A percentile compares a stretch with the other conserved stretches of the same genome.
Conservation (phyloP, 2,329 filamentous ascomycete genomes). For the Pseudofabraea citricarpa region DNA sequence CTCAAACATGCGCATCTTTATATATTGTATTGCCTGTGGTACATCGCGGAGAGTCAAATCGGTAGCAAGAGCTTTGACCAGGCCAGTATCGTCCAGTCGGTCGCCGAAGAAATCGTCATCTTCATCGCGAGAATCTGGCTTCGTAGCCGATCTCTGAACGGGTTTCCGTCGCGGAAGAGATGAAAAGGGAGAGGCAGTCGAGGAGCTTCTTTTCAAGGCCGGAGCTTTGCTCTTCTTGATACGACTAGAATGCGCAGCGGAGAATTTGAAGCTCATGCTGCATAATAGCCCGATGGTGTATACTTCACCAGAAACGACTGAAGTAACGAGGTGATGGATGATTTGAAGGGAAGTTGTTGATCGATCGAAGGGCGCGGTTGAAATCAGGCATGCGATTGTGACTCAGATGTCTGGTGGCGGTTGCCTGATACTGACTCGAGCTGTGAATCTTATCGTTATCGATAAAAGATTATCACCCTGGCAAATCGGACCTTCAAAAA, state of each 20-base stretch:
- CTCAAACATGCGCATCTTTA: constrained; percentile 58
- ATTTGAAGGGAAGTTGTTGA: no score
- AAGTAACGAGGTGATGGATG: no score
- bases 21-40: constrained; percentile 59
- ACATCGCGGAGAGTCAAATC: constrained; percentile 56
- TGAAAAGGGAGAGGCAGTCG: constrained; percentile 19
- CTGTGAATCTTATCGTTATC: neutral
- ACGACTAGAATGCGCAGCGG: constrained; percentile 25
- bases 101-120: constrained; percentile 36
- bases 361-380: no score
- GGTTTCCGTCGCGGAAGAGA: constrained; percentile 24
- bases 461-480: neutral
- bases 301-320: no score
- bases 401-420: no score
- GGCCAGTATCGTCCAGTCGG: constrained; percentile 55
- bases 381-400: no score
- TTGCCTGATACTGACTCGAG: neutral
- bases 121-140: constrained; percentile 14
- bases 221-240: constrained; percentile 25
- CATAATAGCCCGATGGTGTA: no score
- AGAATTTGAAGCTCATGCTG: constrained; percentile 26
- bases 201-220: constrained; percentile 20
- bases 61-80: constrained; percentile 47
- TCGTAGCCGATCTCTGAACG: constrained; percentile 11
- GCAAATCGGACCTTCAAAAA: no score